These are phyloP conservation scores for Takashimella koratensis DNA, from an alignment of 1,284 basidiomycete species.

Conservation along the genomic window DNA sequence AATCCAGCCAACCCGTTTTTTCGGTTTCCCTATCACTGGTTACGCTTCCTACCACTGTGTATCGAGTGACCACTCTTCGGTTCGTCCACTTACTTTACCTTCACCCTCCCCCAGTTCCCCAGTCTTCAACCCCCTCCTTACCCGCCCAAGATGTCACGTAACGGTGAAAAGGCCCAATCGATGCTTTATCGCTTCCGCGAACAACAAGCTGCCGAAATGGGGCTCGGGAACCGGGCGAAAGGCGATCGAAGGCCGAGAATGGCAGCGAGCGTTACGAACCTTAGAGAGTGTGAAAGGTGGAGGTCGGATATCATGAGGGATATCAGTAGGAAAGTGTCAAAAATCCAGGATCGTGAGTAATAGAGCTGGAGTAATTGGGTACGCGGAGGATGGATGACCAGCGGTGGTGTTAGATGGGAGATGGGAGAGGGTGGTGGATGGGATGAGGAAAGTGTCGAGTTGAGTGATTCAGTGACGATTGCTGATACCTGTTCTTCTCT, in stretches of 20 bases:
- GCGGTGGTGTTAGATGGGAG: too few relatives aligned
- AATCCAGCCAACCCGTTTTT: not conserved
- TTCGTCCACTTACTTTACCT: too few relatives aligned
- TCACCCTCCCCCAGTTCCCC: not conserved
- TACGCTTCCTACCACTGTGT: too few relatives aligned
- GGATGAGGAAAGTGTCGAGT: too few relatives aligned
- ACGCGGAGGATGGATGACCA: not conserved
- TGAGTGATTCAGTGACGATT: too few relatives aligned
- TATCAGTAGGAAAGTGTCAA: conserved; percentile 92
- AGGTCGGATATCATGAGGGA: conserved; percentile 90
- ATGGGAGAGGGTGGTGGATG: too few relatives aligned
- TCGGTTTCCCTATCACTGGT: too few relatives aligned
- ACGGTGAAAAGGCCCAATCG: conserved; percentile 95
- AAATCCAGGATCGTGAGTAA: conserved; percentile 90
- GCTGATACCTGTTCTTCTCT: too few relatives aligned
- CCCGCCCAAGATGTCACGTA: conserved; percentile 63
- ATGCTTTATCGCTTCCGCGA: conserved; percentile 99
- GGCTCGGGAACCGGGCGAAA: conserved; percentile 65
- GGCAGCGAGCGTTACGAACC: conserved; percentile 82
- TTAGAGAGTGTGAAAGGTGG: conserved; percentile 93
- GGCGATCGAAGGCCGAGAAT: conserved; percentile 79
- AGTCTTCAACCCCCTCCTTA: not conserved
- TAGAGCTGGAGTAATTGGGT: too few relatives aligned
- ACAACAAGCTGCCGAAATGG: conserved; percentile 91
- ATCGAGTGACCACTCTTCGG: too few relatives aligned